phyloP scores from a whole-genome alignment of 805 yeast species.

The Candida jianshihensis region DNA sequence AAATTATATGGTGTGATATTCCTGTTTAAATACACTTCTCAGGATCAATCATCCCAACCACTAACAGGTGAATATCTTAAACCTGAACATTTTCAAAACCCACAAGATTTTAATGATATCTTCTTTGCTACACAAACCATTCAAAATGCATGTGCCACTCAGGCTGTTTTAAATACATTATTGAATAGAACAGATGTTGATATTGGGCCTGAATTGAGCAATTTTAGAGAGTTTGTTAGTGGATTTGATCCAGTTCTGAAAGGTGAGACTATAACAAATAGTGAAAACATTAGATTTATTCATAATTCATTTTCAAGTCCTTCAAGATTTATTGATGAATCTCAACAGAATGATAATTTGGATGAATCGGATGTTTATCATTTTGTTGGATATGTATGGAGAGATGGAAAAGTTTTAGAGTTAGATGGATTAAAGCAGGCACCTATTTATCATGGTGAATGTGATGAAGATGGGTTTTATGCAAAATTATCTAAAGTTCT shows the following conservation, averaged over 20 bases:
- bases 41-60: conserved; percentile 31
- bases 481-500: conserved; percentile 38
- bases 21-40: conserved; percentile 50
- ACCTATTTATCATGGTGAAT: conserved; percentile 48
- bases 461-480: conserved; percentile 36
- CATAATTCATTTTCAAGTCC: conserved; percentile 62
- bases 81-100: background rate
- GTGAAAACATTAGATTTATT: conserved; percentile 45
- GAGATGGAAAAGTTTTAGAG: conserved; percentile 43
- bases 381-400: conserved; percentile 46
- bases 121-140: conserved; percentile 60
- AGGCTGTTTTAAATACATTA: conserved; percentile 54
- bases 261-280: conserved; percentile 57
- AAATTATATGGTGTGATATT: conserved; percentile 57
- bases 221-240: conserved; percentile 42
- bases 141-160: conserved; percentile 71
- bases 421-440: conserved; percentile 52
- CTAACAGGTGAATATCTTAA: conserved; percentile 34
- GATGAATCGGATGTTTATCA: conserved; percentile 52
- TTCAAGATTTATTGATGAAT: conserved; percentile 40
- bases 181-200: conserved; percentile 37
- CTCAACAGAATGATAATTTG: conserved; percentile 8
- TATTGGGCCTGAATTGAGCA: conserved; percentile 41
- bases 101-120: conserved; percentile 17
- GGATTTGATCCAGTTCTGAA: conserved; percentile 49